A percentile compares a stretch with the other conserved stretches of the same genome.
Conservation (phyloP, 192 early-diverging fungal species). For the Backusella sp. region DNA sequence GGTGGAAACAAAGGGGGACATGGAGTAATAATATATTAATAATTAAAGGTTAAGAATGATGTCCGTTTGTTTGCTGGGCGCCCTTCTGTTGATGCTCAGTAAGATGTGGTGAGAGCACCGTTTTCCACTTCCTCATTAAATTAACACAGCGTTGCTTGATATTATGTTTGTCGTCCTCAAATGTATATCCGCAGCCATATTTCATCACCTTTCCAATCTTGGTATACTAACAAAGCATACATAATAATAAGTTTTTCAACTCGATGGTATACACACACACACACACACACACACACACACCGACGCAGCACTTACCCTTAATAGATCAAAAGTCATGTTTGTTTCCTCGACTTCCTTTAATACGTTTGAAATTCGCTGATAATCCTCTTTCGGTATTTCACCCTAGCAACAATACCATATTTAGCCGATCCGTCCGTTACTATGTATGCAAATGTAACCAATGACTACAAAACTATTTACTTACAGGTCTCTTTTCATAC, state of each 20-base stretch:
- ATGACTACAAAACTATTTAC: neutral
- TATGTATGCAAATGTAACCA: neutral
- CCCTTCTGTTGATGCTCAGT: neutral
- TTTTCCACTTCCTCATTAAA: conserved; percentile 38
- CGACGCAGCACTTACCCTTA: conserved; percentile 23
- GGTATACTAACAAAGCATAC: conserved; percentile 25
- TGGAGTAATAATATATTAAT: neutral
- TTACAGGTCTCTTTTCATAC: conserved; percentile 39
- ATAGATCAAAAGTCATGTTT: conserved; percentile 31
- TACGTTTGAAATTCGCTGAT: conserved; percentile 33
- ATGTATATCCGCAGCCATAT: conserved; percentile 28
- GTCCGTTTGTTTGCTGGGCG: neutral
- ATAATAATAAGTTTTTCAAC: neutral
- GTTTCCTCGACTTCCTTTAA: conserved; percentile 33
- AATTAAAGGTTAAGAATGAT: neutral
- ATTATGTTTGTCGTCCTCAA: conserved; percentile 26
- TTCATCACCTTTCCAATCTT: conserved; percentile 44
- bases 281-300: too few species aligned
- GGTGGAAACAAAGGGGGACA: neutral
- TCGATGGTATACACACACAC: neutral
- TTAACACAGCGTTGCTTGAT: conserved; percentile 29
- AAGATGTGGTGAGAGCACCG: conserved; percentile 11
- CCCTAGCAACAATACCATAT: conserved; percentile 16
- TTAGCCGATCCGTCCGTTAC: neutral
- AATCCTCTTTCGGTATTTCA: conserved; percentile 33